A percentile compares a stretch with the other conserved stretches of the same genome.
These are phyloP conservation scores for Salix purpurea DNA, from an alignment of 345 rosid species.

Conservation along the genomic window DNA sequence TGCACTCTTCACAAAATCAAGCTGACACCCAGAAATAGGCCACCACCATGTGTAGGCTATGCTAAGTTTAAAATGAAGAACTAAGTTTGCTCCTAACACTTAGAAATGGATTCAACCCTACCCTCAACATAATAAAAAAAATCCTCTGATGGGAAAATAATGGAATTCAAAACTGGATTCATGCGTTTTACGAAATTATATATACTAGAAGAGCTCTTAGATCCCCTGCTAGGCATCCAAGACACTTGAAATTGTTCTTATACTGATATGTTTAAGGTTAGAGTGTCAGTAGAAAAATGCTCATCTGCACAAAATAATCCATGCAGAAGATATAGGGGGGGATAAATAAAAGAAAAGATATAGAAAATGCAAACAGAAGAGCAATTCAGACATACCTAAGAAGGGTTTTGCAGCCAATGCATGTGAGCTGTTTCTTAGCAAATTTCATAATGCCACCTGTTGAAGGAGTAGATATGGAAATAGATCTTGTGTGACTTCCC, in stretches of 20 bases:
- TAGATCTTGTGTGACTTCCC: conserved; percentile 90
- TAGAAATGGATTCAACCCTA: neutral
- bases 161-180: neutral
- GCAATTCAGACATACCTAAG: conserved; percentile 42
- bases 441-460: conserved; percentile 92
- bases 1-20: neutral
- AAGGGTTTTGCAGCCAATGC: conserved; percentile 85
- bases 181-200: neutral
- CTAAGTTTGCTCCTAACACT: neutral
- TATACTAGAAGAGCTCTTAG: neutral
- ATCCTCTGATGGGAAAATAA: neutral
- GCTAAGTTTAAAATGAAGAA: neutral
- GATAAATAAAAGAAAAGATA: neutral
- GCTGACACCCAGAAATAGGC: neutral
- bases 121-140: neutral
- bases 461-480: conserved; percentile 84
- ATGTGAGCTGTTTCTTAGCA: conserved; percentile 78
- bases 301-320: no score
- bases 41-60: neutral
- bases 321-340: neutral
- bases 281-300: no score
- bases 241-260: no score
- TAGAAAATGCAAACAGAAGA: neutral
- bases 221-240: no score
- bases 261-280: no score